Base-by-base conservation (phyloP, 1,284 basidiomycete species). In the Puccinia polysora region DNA sequence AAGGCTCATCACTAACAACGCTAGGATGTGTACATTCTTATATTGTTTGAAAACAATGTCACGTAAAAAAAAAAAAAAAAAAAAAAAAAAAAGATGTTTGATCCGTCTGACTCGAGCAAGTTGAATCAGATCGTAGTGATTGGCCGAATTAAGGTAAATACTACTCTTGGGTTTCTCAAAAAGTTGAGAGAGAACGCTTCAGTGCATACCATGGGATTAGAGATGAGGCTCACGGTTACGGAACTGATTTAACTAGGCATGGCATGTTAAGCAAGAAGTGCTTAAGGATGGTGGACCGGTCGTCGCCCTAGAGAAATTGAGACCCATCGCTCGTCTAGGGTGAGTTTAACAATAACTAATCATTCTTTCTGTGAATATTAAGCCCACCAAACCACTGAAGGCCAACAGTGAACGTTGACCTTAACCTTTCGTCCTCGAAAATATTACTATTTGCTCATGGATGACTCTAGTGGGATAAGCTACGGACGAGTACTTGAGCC, bases 271-370 rank as follows among this genome's bases (percentile, higher is more conserved):
- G 38, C 30, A 69, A 40, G 53, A 45, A 4, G 25, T 69, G 30
- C 25, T 69, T 2, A 40, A 59, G 28, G 55, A 69, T 23, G 65
- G 56, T 32, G 38, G 47, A 20, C 65, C 65, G 28, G 32, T 56
- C 18, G 55, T 69, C 32, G 53, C 65, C 2, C 10, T 69, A 20
- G 65, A 69, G 20, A 69, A 69, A 59, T 32, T 69, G 28, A 69
- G 43, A 55, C 70, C 70, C 20, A 56, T 64, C 14, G 34, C 32
- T 30, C 60, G 70, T 56, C 65, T 69, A 47, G 70, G 70, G 62
- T 63, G 30, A 32, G 70, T 40, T 30, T 32, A n/a, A n/a, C n/a
- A n/a, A n/a, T n/a, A n/a, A n/a, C n/a, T n/a, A n/a, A n/a, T n/a
- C n/a, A n/a, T n/a, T n/a, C n/a, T n/a, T n/a, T n/a, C n/a, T n/a